A percentile compares a stretch with the other conserved stretches of the same genome.
Conservation (phyloP, 768 basidiomycete species). For the Chalciporus piperatus region DNA sequence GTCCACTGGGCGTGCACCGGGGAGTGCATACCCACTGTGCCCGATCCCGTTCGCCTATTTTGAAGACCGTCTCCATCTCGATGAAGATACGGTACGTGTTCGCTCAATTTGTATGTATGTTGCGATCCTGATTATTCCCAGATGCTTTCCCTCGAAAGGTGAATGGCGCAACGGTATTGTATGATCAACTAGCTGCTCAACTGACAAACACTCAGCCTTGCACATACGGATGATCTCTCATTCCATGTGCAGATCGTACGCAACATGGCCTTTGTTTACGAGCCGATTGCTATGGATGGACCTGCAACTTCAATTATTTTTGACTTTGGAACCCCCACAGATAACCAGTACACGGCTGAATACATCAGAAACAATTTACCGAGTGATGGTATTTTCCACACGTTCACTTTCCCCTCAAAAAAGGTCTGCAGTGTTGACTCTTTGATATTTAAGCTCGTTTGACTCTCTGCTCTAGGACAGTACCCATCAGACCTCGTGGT, state of each 20-base stretch:
- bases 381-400: conserved; percentile 39
- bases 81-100: conserved; percentile 41
- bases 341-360: conserved; percentile 31
- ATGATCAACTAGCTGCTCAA: neutral
- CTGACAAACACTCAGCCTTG: conserved; percentile 28
- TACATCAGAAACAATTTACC: conserved; percentile 33
- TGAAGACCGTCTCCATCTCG: conserved; percentile 29
- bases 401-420: conserved; percentile 47
- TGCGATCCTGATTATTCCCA: conserved; percentile 1
- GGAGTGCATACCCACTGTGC: conserved; percentile 28
- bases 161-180: neutral
- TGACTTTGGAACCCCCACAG: conserved; percentile 46
- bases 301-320: conserved; percentile 43
- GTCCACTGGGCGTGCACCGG: conserved; percentile 40
- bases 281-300: conserved; percentile 55
- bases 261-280: conserved; percentile 49
- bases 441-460: neutral
- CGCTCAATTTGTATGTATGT: neutral
- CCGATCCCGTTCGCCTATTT: conserved; percentile 31
- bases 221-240: conserved; percentile 37
- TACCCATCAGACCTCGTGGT: conserved; percentile 35
- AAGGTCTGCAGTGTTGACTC: conserved; percentile 32
- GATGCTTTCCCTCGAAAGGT: conserved; percentile 32
- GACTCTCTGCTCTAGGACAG: conserved; percentile 30
- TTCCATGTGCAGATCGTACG: conserved; percentile 40